phyloP scores from a whole-genome alignment of 192 early-diverging fungal genomes.

The Coemansia javaensis region DNA sequence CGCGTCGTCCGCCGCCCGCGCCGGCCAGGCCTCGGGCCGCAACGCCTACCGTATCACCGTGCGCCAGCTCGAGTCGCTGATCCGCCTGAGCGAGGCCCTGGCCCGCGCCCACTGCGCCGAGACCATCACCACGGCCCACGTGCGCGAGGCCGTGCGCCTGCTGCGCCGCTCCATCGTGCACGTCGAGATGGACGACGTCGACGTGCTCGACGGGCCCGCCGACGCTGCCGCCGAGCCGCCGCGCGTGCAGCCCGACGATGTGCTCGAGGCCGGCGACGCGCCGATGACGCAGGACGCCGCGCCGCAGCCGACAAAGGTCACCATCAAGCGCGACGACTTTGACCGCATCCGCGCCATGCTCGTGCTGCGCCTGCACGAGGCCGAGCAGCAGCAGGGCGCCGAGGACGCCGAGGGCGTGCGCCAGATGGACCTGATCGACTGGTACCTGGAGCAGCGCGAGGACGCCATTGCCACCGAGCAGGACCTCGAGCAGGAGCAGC shows the following conservation, averaged over 20 bases:
- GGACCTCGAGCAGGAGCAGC: conserved; percentile 53
- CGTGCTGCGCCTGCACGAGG: conserved; percentile 42
- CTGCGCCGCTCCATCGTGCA: conserved; percentile 86
- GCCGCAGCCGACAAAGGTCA: conserved; percentile 35
- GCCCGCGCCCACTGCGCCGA: conserved; percentile 77
- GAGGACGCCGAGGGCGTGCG: conserved; percentile 37
- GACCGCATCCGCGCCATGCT: conserved; percentile 54
- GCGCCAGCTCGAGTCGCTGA: conserved; percentile 93
- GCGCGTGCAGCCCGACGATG: conserved; percentile 21
- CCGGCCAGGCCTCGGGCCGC: conserved; percentile 1
- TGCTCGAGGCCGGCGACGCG: conserved; percentile 3
- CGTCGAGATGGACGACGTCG: conserved; percentile 73
- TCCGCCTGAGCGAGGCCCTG: conserved; percentile 92
- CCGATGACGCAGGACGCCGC: not conserved
- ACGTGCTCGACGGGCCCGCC: conserved; percentile 51
- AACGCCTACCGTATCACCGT: conserved; percentile 92
- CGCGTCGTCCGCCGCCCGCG: not conserved
- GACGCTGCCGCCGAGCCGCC: conserved; percentile 2
- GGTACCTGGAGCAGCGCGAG: conserved; percentile 69
- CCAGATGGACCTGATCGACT: conserved; percentile 58
- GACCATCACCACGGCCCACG: conserved; percentile 64
- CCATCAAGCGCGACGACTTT: conserved; percentile 58
- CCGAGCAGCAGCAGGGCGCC: conserved; percentile 11
- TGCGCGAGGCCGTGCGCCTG: conserved; percentile 79
- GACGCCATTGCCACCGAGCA: conserved; percentile 60